Percentiles rank a stretch among this genome's conserved stretches.
Conservation (phyloP, 2,329 filamentous ascomycete species). For the Colletotrichum neosansevieriae region DNA sequence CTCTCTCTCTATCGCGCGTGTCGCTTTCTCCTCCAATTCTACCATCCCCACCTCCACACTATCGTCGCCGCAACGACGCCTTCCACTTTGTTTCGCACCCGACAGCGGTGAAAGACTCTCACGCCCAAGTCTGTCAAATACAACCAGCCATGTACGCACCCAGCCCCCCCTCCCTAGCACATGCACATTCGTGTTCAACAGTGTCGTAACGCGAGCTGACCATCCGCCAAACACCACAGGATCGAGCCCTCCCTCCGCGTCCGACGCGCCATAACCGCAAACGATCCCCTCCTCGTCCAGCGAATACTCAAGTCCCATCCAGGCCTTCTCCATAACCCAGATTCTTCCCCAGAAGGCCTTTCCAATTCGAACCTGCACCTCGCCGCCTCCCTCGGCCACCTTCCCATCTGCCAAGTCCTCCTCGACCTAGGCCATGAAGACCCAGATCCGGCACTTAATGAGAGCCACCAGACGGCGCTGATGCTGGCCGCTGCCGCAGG, state of each 20-base stretch:
- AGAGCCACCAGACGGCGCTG: constrained; percentile 82
- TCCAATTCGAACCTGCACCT: constrained; percentile 89
- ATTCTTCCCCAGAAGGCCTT: constrained; percentile 73
- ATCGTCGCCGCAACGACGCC: neutral
- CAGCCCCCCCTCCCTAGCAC: neutral
- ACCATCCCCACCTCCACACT: neutral
- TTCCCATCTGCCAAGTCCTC: constrained; percentile 76
- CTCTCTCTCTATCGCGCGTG: no score
- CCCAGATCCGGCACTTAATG: constrained; percentile 81
- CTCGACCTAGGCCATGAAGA: constrained; percentile 81
- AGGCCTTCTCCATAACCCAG: constrained; percentile 80
- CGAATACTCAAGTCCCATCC: constrained; percentile 83
- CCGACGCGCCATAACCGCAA: constrained; percentile 83
- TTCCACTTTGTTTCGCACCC: neutral
- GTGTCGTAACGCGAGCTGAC: constrained; percentile 17
- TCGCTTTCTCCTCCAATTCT: neutral
- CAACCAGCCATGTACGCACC: neutral
- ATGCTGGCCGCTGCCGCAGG: constrained; percentile 80
- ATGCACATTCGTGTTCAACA: neutral
- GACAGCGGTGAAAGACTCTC: no score
- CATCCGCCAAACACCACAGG: constrained; percentile 57
- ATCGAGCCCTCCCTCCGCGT: constrained; percentile 83
- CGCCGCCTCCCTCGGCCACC: constrained; percentile 78
- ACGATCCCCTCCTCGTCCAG: constrained; percentile 77
- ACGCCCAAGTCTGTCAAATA: neutral